Percentiles rank a stretch among this genome's conserved stretches.
These are phyloP conservation scores for Aspergillus sp. DNA, from an alignment of 2,329 filamentous ascomycete genomes.

Conservation along the genomic window DNA sequence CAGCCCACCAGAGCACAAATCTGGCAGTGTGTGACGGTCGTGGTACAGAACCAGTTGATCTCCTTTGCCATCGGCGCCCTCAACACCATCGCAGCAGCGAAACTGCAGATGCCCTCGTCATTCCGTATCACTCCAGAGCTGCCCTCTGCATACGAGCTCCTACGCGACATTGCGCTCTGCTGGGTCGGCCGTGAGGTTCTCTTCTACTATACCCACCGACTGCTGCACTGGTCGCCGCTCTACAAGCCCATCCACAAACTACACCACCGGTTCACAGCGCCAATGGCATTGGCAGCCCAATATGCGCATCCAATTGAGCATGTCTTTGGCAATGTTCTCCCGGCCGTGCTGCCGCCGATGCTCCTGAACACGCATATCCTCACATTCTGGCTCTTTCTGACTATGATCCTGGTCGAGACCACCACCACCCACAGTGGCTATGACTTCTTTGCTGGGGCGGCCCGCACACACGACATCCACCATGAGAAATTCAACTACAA, in stretches of 20 bases:
- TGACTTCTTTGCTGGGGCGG: constrained; percentile 49
- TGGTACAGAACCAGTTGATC: constrained; percentile 51
- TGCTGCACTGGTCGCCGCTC: constrained; percentile 51
- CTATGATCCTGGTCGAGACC: constrained; percentile 52
- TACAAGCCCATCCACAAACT: constrained; percentile 56
- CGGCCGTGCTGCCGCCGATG: constrained; percentile 52
- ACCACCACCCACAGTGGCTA: constrained; percentile 59
- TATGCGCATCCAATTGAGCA: constrained; percentile 60
- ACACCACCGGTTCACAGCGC: constrained; percentile 58
- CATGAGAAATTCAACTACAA: constrained; percentile 59
- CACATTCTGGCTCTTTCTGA: constrained; percentile 54
- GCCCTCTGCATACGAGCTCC: constrained; percentile 20
- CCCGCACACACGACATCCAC: constrained; percentile 54
- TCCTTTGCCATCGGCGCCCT: constrained; percentile 36
- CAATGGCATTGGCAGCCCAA: constrained; percentile 56
- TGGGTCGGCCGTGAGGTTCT: constrained; percentile 49
- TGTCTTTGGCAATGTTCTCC: constrained; percentile 54
- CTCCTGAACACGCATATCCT: constrained; percentile 51
- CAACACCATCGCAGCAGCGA: no score
- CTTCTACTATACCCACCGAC: constrained; percentile 59
- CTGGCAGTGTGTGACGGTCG: constrained; percentile 44
- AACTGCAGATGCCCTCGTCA: constrained; percentile 12
- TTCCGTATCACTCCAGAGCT: not conserved
- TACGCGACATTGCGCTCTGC: constrained; percentile 44
- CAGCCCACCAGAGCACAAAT: constrained; percentile 50